Evolutionary conservation across 1,139 yeast genomes (phyloP), one percentile per base, ranked within the genome.

Genomic region (Geotrichum candidum): DNA sequence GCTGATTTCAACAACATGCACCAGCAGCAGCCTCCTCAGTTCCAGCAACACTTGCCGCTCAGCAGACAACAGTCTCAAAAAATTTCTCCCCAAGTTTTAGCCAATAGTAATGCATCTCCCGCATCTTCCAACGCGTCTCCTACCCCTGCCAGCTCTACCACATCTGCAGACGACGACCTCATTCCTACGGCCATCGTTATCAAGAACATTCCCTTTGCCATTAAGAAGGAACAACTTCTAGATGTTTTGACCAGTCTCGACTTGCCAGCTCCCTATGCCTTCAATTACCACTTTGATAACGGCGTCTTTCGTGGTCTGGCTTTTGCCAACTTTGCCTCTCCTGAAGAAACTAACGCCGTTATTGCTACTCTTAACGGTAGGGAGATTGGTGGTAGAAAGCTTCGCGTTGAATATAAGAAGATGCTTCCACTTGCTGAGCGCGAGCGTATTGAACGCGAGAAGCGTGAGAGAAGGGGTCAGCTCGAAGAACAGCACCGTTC

Each of bases 291-390:
- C 76, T 94, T 95, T 74, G 99, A 94, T 75, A 92, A 91, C 74
- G 99, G 99, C n/a, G 97, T 95, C 3, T 94, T 94, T 73, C 82
- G 99, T 67, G 99, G 99, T n/a, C 81, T 94, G 70, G 99, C 99
- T 0, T 94, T 94, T 82, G 99, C 99, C 4, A 94, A 94, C 75
- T 94, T 94, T 76, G 88, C 97, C 41, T 88, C 96, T 27, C 87
- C 97, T 27, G 97, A 91, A 66, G 99, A 94, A 72, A 92, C 99
- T 2, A 85, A 92, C 3, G 78, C 85, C 69, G 98, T 92, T 15
- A 96, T 94, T 54, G 82, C 83, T 61, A 84, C 84, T 64, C 79
- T 94, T 68, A 94, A 94, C 72, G 97, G 98, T 13, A 82, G 96
- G 68, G 99, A 95, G 74, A 90, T 95, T 69, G 97, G 97, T 54